These are phyloP conservation scores for Coleophoma crateriformis DNA, from an alignment of 2,329 filamentous ascomycete species.

Conservation along the genomic window DNA sequence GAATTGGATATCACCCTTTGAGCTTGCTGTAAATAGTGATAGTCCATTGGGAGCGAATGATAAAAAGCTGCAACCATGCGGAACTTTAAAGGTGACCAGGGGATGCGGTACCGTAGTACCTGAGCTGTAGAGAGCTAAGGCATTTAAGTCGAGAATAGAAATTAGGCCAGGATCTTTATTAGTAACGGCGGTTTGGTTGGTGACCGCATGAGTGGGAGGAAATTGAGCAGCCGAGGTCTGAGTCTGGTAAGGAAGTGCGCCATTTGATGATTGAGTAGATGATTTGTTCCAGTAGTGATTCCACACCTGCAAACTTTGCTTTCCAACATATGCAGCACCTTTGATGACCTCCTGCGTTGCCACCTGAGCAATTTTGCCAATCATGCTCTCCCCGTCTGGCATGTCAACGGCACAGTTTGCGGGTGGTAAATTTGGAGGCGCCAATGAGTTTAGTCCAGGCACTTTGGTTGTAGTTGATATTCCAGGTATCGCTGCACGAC, in stretches of 20 bases:
- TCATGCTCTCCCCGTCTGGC: conserved; percentile 64
- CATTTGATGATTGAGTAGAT: conserved; percentile 36
- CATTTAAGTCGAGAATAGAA: conserved; percentile 67
- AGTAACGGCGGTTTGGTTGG: conserved; percentile 40
- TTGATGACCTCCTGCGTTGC: conserved; percentile 74
- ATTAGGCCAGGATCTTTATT: conserved; percentile 67
- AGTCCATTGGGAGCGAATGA: conserved; percentile 73
- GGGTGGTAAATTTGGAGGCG: conserved; percentile 63
- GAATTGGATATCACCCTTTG: conserved; percentile 76
- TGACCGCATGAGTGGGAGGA: conserved; percentile 67
- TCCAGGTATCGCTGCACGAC: conserved; percentile 61
- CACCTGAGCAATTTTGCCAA: conserved; percentile 73
- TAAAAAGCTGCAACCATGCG: conserved; percentile 73
- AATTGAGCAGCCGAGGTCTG: conserved; percentile 43
- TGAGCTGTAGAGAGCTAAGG: conserved; percentile 44
- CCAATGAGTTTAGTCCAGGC: conserved; percentile 52
- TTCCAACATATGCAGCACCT: conserved; percentile 69
- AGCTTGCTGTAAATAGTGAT: conserved; percentile 72
- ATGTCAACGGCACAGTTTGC: conserved; percentile 65
- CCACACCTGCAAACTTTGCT: conserved; percentile 72
- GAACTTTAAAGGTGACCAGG: conserved; percentile 64
- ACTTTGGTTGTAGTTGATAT: conserved; percentile 44
- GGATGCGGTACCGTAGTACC: conserved; percentile 46
- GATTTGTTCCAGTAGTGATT: conserved; percentile 73
- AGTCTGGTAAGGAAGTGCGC: conserved; percentile 26